Base-by-base conservation (phyloP, 2,329 filamentous ascomycete species). In the Aschersonia sp. region DNA sequence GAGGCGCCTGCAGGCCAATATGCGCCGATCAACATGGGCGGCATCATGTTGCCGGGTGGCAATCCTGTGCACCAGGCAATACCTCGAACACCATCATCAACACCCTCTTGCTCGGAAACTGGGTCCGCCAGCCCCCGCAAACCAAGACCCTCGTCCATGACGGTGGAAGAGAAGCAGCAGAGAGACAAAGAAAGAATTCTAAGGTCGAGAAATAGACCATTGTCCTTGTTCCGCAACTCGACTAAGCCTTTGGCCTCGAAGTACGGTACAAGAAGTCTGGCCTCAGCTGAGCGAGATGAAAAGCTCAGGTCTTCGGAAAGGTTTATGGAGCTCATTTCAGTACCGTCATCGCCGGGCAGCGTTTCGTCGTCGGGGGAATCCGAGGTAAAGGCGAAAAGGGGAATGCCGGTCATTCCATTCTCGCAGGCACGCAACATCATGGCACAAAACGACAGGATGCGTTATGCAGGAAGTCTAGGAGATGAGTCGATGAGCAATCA, bases 31-130 rank as follows among this genome's bases (percentile, higher is more conserved):
- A 35, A 30, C 29, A n/a, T 51, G 37, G 49, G 49, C 14, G 47
- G 49, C 42, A 47, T 51, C 10, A 10, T 47, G 4, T 6, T 49
- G 10, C 50, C 50, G 11, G 47, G 50, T 10, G 48, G 51, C 12
- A 52, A 49, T 40, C 29, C 30, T 35, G 35, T 43, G 10, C 31
- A 44, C 9, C 42, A 44, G 30, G 42, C 42, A 9, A 29, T 30
- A 11, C 35, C 45, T 7, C 30, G 44, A 14, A 9, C 12, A 31
- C 30, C 43, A 35, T 30, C 43, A 9, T 11, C n/a, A 30, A 29
- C 5, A 10, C 30, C 30, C 6, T 7, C 31, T 35, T 12, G n/a
- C 14, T 12, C n/a, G 40, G 11, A 42, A n/a, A 42, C 11, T 8
- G 30, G 31, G 43, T n/a, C 22, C 5, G 30, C 43, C 30, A 37